These are phyloP conservation scores for Fusarium sambucinum DNA, from an alignment of 2,329 filamentous ascomycete genomes.

Conservation along the genomic window DNA sequence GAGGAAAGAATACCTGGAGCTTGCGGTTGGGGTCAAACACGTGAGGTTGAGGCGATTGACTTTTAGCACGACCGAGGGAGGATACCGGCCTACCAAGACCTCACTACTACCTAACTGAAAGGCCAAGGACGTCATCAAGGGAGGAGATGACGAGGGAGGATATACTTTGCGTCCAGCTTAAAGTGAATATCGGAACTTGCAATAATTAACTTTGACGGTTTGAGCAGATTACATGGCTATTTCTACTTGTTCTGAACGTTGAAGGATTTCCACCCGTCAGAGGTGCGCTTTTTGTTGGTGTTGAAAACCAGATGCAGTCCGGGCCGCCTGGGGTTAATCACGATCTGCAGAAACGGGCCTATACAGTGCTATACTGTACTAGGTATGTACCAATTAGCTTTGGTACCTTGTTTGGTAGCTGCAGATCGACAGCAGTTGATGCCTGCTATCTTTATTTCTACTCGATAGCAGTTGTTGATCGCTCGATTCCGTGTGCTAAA, in stretches of 20 bases:
- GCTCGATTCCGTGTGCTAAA: background rate
- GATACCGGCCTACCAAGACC: background rate
- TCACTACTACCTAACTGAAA: background rate
- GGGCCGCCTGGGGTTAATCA: constrained; percentile 27
- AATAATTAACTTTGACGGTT: background rate
- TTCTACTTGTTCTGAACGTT: background rate
- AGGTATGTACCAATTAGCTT: constrained; percentile 35
- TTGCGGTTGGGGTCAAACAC: constrained; percentile 35
- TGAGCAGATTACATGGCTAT: background rate
- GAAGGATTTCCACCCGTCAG: background rate
- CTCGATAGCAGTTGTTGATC: background rate
- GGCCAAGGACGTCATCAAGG: constrained; percentile 29
- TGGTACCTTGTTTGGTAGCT: constrained; percentile 27
- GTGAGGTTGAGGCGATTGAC: constrained; percentile 27
- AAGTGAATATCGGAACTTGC: background rate
- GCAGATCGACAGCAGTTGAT: constrained; percentile 16
- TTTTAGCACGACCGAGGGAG: constrained; percentile 10
- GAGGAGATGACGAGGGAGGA: background rate
- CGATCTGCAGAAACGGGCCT: constrained; percentile 26
- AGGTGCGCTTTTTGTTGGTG: constrained; percentile 6
- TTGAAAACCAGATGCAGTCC: constrained; percentile 8
- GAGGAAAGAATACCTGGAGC: constrained; percentile 3
- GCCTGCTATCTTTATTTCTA: background rate
- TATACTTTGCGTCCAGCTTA: background rate
- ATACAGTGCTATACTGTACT: constrained; percentile 6